Percentiles rank a stretch among this genome's conserved stretches.
These are phyloP conservation scores for Backusella tarrabulga DNA, from an alignment of 192 early-diverging fungal genomes.

Conservation along the genomic window DNA sequence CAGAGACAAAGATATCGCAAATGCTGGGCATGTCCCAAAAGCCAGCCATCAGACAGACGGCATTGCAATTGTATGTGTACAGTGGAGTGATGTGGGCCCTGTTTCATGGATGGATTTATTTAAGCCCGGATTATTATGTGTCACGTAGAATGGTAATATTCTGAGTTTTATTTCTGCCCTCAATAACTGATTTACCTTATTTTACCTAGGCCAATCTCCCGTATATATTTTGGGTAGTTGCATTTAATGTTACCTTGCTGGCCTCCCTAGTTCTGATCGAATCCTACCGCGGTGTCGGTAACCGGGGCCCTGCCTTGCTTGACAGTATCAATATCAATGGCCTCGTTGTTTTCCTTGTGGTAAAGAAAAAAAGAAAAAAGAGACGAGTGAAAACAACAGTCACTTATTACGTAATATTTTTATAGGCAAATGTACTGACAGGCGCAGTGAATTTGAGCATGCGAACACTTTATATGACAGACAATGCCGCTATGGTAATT, in stretches of 20 bases:
- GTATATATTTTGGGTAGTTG: conserved; percentile 77
- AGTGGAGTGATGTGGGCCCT: conserved; percentile 36
- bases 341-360: conserved; percentile 79
- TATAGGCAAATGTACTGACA: conserved; percentile 84
- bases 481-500: conserved; percentile 42
- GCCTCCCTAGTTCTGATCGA: conserved; percentile 55
- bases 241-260: conserved; percentile 66
- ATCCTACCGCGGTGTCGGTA: conserved; percentile 29
- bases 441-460: conserved; percentile 80
- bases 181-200: conserved; percentile 16
- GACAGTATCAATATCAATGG: conserved; percentile 80
- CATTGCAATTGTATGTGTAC: conserved; percentile 45
- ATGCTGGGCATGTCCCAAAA: not conserved
- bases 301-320: conserved; percentile 57
- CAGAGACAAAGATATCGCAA: not conserved
- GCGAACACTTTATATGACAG: conserved; percentile 68
- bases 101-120: conserved; percentile 40
- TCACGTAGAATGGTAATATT: conserved; percentile 68
- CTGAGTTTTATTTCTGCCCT: not conserved
- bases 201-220: conserved; percentile 59
- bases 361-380: conserved; percentile 24
- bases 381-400: not conserved
- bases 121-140: conserved; percentile 54
- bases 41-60: conserved; percentile 13
- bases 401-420: conserved; percentile 6